Base-by-base conservation (phyloP, 2,329 filamentous ascomycete genomes). In the Fusarium haematococcum region DNA sequence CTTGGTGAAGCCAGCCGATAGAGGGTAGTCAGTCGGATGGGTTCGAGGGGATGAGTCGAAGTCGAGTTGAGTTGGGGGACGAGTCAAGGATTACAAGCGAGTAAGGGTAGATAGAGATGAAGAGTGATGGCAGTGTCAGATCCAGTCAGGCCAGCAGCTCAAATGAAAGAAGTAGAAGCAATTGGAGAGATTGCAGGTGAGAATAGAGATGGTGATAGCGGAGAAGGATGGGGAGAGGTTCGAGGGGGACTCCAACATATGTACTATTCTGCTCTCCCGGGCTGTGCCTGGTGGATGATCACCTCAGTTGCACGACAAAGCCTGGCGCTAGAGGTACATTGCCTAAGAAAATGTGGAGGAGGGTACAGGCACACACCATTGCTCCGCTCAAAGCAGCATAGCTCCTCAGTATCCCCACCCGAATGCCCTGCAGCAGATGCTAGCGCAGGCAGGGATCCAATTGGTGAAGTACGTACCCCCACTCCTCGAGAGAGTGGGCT, bases 231-330 rank as follows among this genome's bases (percentile, higher is more conserved):
- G 32, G 73, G 32, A 65, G 68, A 70, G 57, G 75, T 66, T 75
- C 67, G 77, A 77, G 77, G 76, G 75, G 76, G 73, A 76, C 48
- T 54, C 48, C 48, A 32, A 70, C 68, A 68, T 79, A 78, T 78
- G 75, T 79, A 79, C 68, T 76, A 74, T 77, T 78, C 75, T 79
- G 67, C 74, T 71, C 77, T 71, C 70, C 73, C 66, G 75, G 75
- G 78, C 78, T 74, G 76, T 78, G 76, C 78, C 63, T 79, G 71
- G 70, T 77, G 70, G 77, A 79, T 78, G 78, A 79, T 77, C 75
- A 79, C 48, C 48, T 54, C 56, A 58, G 75, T 76, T 71, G 71
- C 71, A 72, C 68, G 71, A 72, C 66, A 61, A 58, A 69, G 67
- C 65, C 77, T 78, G 68, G 71, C 74, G 70, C 68, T 75, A 75